Conservation (phyloP, 805 yeast genomes). For the Cyberlindnera euphorbiiphila region DNA sequence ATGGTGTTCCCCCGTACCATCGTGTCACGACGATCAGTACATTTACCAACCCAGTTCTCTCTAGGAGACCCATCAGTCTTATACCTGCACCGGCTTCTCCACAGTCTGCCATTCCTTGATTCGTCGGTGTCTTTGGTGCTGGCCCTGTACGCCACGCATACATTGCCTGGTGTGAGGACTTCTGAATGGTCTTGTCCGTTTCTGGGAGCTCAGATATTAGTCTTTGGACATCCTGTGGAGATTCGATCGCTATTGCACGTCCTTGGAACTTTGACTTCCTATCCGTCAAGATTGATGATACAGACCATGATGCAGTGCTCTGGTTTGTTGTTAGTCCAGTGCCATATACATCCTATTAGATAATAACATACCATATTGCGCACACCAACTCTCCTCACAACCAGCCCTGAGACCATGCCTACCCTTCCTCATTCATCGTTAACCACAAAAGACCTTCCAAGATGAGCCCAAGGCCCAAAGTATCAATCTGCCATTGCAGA, state of each 20-base stretch:
- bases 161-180: slow-evolving; percentile 71
- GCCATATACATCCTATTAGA: not conserved
- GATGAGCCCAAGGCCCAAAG: too few relatives aligned
- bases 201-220: slow-evolving; percentile 40
- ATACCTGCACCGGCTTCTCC: slow-evolving; percentile 77
- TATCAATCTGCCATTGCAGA: too few relatives aligned
- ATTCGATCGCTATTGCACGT: slow-evolving; percentile 41
- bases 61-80: slow-evolving; percentile 51
- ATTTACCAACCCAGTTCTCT: slow-evolving; percentile 45
- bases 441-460: too few relatives aligned
- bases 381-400: not conserved
- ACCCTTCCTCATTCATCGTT: too few relatives aligned
- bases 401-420: too few relatives aligned
- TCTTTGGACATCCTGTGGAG: slow-evolving; percentile 39
- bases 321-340: not conserved
- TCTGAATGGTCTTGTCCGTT: slow-evolving; percentile 44
- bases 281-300: slow-evolving; percentile 39
- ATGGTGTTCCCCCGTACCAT: slow-evolving; percentile 78
- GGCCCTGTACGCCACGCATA: slow-evolving; percentile 57
- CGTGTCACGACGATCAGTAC: slow-evolving; percentile 66
- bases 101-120: slow-evolving; percentile 64
- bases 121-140: slow-evolving; percentile 11
- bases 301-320: slow-evolving; percentile 33
- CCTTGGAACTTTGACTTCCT: slow-evolving; percentile 69
- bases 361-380: slow-evolving; percentile 5